Evolutionary conservation across 192 early-diverging fungal genomes (phyloP), one percentile per base, ranked within the genome.

Genomic region (Rhizophagus clarus): DNA sequence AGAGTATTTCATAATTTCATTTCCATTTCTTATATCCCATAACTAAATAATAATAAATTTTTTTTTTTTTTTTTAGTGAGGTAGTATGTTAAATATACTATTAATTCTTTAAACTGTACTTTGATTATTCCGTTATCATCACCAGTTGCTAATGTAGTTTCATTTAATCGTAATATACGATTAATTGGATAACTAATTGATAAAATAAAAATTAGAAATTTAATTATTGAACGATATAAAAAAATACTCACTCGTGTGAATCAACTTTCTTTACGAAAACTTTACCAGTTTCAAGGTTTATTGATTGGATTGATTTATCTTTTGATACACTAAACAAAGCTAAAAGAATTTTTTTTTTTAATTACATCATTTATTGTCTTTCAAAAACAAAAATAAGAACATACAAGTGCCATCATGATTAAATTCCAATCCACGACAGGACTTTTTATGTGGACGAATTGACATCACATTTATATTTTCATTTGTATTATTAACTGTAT

Each of bases 121-220:
- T 96, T 96, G 64, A 99, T 93, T 42, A 88, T 83, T 22, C 98
- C 98, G 0, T 83, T 87, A 83, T 99, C 98, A 80, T 99, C 98
- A 17, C 97, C 98, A 1, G 98, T 95, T 0, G 95, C 96, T 9
- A 99, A 64, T 15, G 95, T 87, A 73, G 89, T 87, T 74, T 95
- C 92, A 80, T 90, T 91, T 62, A 99, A 79, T 15, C 88, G 79
- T 12, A 87, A 84, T 40, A 99, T 80, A 15, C 89, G 61, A 83
- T 99, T 97, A 61, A 99, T 84, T 12, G 97, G 90, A n/a, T 93
- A 84, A 49, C 92, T 94, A 32, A 61, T 61, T 40, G 69, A 81
- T 29, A 32, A 31, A 42, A 10, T 15, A 34, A 15, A 56, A 37
- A 32, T 74, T 40, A 26, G 7, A 77, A 61, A 20, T 72, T 56